Evolutionary conservation across 1,284 basidiomycete species (phyloP).

Genomic region (Bondarzewia mesenterica): DNA sequence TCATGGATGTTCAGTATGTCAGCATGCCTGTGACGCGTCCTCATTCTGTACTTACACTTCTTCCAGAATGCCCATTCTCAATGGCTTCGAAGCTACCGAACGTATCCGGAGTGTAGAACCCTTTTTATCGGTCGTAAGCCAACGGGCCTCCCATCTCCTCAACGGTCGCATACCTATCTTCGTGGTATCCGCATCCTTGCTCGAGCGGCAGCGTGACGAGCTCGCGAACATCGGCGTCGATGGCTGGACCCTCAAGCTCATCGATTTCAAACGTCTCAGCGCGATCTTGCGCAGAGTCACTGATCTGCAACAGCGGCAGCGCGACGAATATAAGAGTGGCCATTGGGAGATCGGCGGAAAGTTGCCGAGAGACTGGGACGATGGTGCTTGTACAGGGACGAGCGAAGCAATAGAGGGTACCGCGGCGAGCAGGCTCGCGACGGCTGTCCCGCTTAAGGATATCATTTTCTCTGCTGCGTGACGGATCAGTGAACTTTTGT

Average conservation of each 20-base stretch:
- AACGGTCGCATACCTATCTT: slow-evolving; percentile 78
- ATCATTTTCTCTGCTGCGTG: too few species aligned
- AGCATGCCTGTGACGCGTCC: not conserved
- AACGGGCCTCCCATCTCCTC: slow-evolving; percentile 38
- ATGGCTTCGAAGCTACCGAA: slow-evolving; percentile 68
- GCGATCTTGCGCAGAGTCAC: slow-evolving; percentile 52
- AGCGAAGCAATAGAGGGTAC: too few species aligned
- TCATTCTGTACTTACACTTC: not conserved
- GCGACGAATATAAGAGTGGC: slow-evolving; percentile 52
- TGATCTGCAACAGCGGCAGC: slow-evolving; percentile 41
- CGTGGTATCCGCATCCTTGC: slow-evolving; percentile 75
- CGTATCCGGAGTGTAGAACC: slow-evolving; percentile 59
- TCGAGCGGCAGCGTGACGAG: slow-evolving; percentile 54
- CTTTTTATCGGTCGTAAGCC: slow-evolving; percentile 4
- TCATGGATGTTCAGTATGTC: slow-evolving; percentile 84
- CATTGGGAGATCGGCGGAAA: slow-evolving; percentile 72
- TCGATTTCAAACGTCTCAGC: slow-evolving; percentile 70
- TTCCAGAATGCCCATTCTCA: slow-evolving; percentile 73
- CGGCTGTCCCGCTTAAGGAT: too few species aligned
- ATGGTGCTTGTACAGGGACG: not conserved
- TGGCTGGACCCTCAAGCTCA: slow-evolving; percentile 84
- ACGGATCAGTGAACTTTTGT: too few species aligned
- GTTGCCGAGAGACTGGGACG: slow-evolving; percentile 29
- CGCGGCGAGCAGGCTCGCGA: not conserved
- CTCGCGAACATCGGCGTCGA: slow-evolving; percentile 63